Evolutionary conservation across 1,284 basidiomycete species (phyloP).

Genomic region (Rhodotorula sp.): DNA sequence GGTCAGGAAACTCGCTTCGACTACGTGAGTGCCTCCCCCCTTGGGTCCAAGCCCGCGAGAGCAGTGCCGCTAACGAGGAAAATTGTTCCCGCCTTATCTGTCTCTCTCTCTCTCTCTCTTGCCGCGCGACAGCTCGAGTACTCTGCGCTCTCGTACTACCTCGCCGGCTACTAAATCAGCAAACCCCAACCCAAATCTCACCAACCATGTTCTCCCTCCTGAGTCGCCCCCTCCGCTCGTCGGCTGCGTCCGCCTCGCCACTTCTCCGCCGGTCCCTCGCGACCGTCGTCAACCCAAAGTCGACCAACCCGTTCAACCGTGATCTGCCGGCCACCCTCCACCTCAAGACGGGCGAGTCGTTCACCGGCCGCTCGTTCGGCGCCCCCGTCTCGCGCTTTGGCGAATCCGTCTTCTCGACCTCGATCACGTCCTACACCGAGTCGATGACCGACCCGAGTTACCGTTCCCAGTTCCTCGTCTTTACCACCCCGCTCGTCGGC

Average conservation of each 20-base stretch:
- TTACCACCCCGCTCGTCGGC: conserved; percentile 96
- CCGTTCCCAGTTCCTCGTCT: conserved; percentile 94
- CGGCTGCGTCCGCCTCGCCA: conserved; percentile 12
- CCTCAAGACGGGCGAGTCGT: conserved; percentile 90
- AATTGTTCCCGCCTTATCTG: not conserved
- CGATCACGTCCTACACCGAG: conserved; percentile 98
- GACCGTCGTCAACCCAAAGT: conserved; percentile 28
- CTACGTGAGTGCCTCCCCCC: not conserved
- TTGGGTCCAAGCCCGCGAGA: accelerated
- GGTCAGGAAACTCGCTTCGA: conserved; percentile 6
- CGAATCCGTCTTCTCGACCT: conserved; percentile 98
- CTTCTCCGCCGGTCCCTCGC: conserved; percentile 26
- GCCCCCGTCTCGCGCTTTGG: conserved; percentile 84
- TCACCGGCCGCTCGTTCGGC: conserved; percentile 85
- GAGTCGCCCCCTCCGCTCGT: conserved; percentile 6
- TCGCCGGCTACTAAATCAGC: conserved; percentile 20
- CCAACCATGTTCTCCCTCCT: conserved; percentile 24
- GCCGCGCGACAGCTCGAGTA: conserved; percentile 30
- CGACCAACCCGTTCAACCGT: conserved; percentile 36
- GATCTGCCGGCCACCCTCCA: conserved; percentile 76
- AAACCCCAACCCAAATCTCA: not conserved
- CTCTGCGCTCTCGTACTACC: conserved; percentile 27
- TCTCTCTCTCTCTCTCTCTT: not conserved
- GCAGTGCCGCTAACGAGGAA: not conserved
- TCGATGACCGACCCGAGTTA: conserved; percentile 99